A percentile compares a stretch with the other conserved stretches of the same genome.
Conservation (phyloP, 2,329 filamentous ascomycete genomes). For the Trichophyton verrucosum region DNA sequence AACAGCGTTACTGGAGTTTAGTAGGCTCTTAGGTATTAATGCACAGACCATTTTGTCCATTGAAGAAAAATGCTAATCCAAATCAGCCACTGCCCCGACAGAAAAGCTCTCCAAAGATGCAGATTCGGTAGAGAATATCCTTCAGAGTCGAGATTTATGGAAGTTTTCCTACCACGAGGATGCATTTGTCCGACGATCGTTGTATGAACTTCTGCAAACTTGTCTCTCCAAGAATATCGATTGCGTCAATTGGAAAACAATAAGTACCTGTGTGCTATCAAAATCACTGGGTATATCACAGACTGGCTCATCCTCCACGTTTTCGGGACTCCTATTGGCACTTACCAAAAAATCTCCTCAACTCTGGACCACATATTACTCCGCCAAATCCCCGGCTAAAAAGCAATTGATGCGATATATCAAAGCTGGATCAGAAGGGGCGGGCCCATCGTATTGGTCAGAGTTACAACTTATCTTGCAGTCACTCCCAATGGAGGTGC, state of each 20-base stretch:
- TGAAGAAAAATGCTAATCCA: neutral
- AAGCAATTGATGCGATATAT: conserved; percentile 59
- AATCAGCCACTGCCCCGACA: conserved; percentile 23
- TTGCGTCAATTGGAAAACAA: conserved; percentile 49
- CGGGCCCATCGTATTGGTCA: conserved; percentile 59
- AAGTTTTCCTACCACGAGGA: conserved; percentile 45
- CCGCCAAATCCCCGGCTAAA: conserved; percentile 43
- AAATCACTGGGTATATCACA: conserved; percentile 64
- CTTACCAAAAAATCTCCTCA: conserved; percentile 54
- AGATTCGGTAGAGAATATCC: conserved; percentile 51
- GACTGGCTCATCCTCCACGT: conserved; percentile 58
- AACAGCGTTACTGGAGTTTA: conserved; percentile 44
- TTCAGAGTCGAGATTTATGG: conserved; percentile 53
- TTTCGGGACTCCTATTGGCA: conserved; percentile 52
- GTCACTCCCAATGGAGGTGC: conserved; percentile 41
- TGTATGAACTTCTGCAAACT: conserved; percentile 45
- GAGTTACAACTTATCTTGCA: conserved; percentile 51
- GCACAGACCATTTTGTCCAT: neutral
- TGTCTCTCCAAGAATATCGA: conserved; percentile 38
- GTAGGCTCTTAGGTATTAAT: conserved; percentile 35
- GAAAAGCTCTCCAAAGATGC: conserved; percentile 49
- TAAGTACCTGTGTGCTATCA: conserved; percentile 58
- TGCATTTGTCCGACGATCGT: conserved; percentile 44
- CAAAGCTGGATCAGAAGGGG: conserved; percentile 73
- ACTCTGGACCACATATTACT: conserved; percentile 60